Percentiles rank a stretch among this genome's conserved stretches.
These are phyloP conservation scores for Fusarium penzigii DNA, from an alignment of 2,329 filamentous ascomycete genomes.

Conservation along the genomic window DNA sequence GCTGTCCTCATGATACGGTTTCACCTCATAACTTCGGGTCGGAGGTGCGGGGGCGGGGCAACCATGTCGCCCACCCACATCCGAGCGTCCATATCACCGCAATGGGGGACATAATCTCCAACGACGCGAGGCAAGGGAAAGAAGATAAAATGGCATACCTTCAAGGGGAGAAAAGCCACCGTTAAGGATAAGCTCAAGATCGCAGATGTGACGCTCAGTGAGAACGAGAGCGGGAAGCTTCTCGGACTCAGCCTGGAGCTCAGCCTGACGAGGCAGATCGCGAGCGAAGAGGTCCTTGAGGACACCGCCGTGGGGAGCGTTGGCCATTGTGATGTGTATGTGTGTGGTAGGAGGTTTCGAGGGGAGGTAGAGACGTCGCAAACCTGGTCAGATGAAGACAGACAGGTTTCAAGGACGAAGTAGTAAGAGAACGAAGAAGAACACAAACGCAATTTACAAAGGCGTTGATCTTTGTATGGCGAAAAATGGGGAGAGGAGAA, in stretches of 20 bases:
- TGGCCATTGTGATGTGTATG: conserved; percentile 55
- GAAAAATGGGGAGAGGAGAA: conserved; percentile 7
- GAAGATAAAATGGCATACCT: conserved; percentile 58
- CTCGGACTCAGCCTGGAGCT: conserved; percentile 85
- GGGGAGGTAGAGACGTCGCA: conserved; percentile 1
- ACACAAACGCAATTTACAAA: conserved; percentile 32
- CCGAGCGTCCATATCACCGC: conserved; percentile 18
- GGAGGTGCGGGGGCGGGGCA: conserved; percentile 29
- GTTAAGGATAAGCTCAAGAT: conserved; percentile 95
- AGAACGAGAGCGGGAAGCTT: conserved; percentile 80
- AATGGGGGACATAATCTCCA: conserved; percentile 2
- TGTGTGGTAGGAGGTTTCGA: conserved; percentile 7
- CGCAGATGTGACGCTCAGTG: conserved; percentile 93
- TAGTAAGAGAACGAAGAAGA: conserved; percentile 18
- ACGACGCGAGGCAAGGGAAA: not conserved
- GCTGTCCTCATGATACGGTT: conserved; percentile 6
- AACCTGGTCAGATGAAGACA: conserved; percentile 8
- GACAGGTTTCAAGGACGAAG: conserved; percentile 8
- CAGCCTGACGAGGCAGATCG: conserved; percentile 78
- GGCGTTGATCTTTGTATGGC: conserved; percentile 10
- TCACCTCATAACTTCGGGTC: conserved; percentile 11
- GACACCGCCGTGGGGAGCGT: conserved; percentile 82
- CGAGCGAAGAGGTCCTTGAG: conserved; percentile 97
- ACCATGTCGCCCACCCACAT: conserved; percentile 7
- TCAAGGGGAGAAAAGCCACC: conserved; percentile 97